Conservation (phyloP, 2,329 filamentous ascomycete species). For the Talaromyces verruculosus region DNA sequence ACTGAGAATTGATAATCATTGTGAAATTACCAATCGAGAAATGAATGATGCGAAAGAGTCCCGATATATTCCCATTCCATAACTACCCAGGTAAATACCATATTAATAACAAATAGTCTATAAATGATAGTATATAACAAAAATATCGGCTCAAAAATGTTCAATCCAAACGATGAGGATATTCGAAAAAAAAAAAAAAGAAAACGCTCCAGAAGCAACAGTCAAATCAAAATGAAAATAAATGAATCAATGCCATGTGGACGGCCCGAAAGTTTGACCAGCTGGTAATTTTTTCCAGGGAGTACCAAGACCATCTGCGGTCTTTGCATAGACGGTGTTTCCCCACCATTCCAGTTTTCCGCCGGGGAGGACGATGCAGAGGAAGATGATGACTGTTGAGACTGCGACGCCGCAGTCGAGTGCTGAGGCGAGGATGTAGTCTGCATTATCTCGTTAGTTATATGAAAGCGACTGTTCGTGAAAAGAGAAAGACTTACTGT, state of each 20-base stretch:
- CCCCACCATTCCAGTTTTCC: constrained; percentile 45
- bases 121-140: neutral
- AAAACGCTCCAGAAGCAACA: neutral
- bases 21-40: neutral
- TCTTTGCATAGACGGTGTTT: constrained; percentile 39
- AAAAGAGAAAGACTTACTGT: constrained; percentile 34
- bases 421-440: constrained; percentile 48
- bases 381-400: constrained; percentile 47
- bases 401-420: constrained; percentile 46
- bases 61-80: neutral
- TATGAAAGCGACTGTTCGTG: neutral
- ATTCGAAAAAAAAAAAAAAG: neutral
- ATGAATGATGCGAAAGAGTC: neutral
- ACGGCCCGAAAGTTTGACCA: constrained; percentile 19
- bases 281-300: constrained; percentile 29
- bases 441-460: constrained; percentile 2
- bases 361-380: constrained; percentile 45
- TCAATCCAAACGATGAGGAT: neutral
- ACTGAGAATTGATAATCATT: neutral
- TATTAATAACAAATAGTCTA: constrained; percentile 2
- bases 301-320: constrained; percentile 45
- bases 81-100: neutral
- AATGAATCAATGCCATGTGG: constrained; percentile 14
- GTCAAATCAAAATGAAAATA: neutral
- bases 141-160: neutral